Conservation (phyloP, 768 basidiomycete species). For the Omphalotus guepiniiformis region DNA sequence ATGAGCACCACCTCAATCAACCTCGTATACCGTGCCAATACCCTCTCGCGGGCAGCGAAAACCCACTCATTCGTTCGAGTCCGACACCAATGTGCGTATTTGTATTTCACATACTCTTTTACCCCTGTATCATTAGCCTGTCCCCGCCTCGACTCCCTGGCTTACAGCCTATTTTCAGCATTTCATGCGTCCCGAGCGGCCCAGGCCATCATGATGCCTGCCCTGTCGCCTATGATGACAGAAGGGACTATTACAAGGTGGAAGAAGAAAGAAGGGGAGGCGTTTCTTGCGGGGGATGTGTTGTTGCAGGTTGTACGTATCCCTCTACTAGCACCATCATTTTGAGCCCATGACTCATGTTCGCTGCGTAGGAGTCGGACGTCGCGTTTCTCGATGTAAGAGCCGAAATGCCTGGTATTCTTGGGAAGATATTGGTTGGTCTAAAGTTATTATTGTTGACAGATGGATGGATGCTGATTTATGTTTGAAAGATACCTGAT, state of each 20-base stretch:
- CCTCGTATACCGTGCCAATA: conserved; percentile 4
- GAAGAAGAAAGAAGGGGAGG: conserved; percentile 75
- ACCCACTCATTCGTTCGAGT: conserved; percentile 1
- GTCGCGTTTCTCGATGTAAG: conserved; percentile 85
- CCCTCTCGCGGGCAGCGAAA: conserved; percentile 6
- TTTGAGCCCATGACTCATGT: neutral
- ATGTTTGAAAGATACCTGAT: conserved; percentile 11
- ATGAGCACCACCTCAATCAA: conserved; percentile 6
- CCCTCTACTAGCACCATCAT: neutral
- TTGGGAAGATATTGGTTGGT: conserved; percentile 81
- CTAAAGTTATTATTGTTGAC: neutral
- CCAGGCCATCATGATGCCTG: conserved; percentile 62
- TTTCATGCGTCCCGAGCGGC: conserved; percentile 7
- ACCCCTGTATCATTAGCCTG: neutral
- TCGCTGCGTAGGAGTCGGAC: conserved; percentile 32
- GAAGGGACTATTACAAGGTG: conserved; percentile 77
- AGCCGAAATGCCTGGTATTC: conserved; percentile 82
- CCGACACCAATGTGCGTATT: conserved; percentile 3
- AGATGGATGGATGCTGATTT: neutral
- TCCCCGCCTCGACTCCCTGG: neutral
- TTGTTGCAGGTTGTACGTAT: conserved; percentile 69
- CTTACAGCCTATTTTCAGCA: neutral
- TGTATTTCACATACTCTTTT: neutral
- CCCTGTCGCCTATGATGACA: conserved; percentile 89
- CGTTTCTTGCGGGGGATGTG: conserved; percentile 68